Percentiles rank a stretch among this genome's conserved stretches.
Evolutionary conservation across 2,329 filamentous ascomycete genomes (phyloP).

Genomic region (Nigrospora oryzae): DNA sequence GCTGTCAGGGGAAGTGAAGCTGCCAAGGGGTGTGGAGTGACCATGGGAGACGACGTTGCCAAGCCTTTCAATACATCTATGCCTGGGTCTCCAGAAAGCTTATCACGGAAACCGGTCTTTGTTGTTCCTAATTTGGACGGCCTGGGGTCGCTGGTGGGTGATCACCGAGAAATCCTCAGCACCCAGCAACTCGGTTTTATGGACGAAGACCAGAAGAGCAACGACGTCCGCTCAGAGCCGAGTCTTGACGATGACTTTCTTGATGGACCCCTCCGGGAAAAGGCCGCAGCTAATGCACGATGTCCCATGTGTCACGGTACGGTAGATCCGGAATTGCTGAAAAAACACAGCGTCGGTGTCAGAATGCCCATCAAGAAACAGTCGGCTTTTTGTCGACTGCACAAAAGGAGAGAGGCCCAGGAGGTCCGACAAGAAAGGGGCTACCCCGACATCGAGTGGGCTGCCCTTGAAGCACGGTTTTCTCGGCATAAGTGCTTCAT

Average conservation of each 20-base stretch:
- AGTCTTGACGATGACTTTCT: conserved; percentile 7
- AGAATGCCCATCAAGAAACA: conserved; percentile 50
- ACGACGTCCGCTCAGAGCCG: background rate
- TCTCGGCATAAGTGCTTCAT: conserved; percentile 45
- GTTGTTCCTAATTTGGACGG: conserved; percentile 13
- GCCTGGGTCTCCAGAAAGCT: too few relatives aligned
- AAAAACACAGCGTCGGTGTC: conserved; percentile 36
- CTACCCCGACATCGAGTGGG: conserved; percentile 70
- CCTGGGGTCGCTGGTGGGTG: background rate
- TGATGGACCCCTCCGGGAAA: conserved; percentile 7
- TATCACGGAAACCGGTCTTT: too few relatives aligned
- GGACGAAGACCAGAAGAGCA: background rate
- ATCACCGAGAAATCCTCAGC: background rate
- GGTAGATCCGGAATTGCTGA: conserved; percentile 48
- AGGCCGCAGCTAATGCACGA: conserved; percentile 16
- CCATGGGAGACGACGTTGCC: too few relatives aligned
- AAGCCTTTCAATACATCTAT: too few relatives aligned
- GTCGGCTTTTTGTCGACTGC: conserved; percentile 53
- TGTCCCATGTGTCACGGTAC: conserved; percentile 62
- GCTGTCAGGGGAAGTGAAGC: too few relatives aligned
- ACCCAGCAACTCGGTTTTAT: conserved; percentile 2
- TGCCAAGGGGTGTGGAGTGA: too few relatives aligned
- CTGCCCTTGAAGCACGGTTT: conserved; percentile 49
- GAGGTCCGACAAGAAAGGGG: conserved; percentile 38
- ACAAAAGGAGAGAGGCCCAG: conserved; percentile 47